Conservation (phyloP, 169 alveolate genomes). For the Eimeria sp. region DNA sequence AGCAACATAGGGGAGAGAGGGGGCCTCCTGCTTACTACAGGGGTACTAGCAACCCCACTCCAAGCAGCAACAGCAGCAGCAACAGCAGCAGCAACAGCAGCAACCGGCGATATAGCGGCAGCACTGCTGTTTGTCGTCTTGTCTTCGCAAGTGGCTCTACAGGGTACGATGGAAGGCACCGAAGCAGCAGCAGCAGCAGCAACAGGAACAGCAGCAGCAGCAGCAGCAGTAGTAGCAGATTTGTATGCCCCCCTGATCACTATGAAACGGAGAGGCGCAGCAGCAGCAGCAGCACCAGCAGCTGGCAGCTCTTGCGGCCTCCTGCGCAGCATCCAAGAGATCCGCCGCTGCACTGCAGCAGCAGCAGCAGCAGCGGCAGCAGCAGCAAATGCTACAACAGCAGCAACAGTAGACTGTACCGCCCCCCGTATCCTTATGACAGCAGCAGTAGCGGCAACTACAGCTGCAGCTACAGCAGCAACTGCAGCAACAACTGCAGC, state of each 20-base stretch:
- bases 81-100: slow-evolving; percentile 29
- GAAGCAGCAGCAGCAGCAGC: neutral
- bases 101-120: slow-evolving; percentile 3
- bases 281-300: too few species aligned
- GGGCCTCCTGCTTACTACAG: neutral
- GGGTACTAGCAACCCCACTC: neutral
- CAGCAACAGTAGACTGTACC: neutral
- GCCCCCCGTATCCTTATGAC: neutral
- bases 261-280: neutral
- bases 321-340: neutral
- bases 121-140: slow-evolving; percentile 10
- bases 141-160: neutral
- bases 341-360: neutral
- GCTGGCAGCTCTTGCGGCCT: neutral
- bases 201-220: neutral
- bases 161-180: neutral
- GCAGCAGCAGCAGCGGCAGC: neutral
- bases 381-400: neutral
- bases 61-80: slow-evolving; percentile 5
- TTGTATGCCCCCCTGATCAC: neutral
- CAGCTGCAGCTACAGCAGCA: neutral
- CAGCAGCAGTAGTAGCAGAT: neutral
- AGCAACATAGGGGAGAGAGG: neutral
- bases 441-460: slow-evolving; percentile 20
- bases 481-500: neutral